These are phyloP conservation scores for Antrodiella citrinella DNA, from an alignment of 768 basidiomycete genomes.

Conservation along the genomic window DNA sequence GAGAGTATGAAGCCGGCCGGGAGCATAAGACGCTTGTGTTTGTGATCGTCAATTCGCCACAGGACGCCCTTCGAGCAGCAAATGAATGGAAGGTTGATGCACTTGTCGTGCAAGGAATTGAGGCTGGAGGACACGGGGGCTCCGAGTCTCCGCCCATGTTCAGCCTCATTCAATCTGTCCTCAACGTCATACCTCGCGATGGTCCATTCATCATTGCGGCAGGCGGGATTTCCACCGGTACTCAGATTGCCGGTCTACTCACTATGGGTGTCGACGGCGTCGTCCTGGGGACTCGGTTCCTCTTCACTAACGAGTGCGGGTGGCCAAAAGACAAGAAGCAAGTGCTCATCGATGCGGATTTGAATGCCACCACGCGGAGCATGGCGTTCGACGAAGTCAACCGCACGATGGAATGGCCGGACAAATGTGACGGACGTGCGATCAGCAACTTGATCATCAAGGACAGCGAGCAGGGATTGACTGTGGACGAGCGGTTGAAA, in stretches of 20 bases:
- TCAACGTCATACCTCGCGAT: slow-evolving; percentile 29
- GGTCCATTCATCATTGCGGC: slow-evolving; percentile 60
- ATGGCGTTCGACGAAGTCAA: slow-evolving; percentile 26
- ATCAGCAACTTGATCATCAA: slow-evolving; percentile 48
- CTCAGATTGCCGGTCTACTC: slow-evolving; percentile 58
- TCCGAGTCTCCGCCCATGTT: slow-evolving; percentile 48
- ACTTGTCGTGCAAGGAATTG: slow-evolving; percentile 73
- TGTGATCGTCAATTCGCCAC: slow-evolving; percentile 48
- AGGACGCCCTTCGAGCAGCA: slow-evolving; percentile 47
- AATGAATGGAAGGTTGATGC: slow-evolving; percentile 61
- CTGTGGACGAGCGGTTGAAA: slow-evolving; percentile 32
- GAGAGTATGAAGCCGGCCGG: slow-evolving; percentile 38
- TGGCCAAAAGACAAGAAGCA: slow-evolving; percentile 27
- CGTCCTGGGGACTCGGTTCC: slow-evolving; percentile 69
- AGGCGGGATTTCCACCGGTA: slow-evolving; percentile 61
- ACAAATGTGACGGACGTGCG: slow-evolving; percentile 37
- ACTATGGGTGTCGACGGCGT: slow-evolving; percentile 60
- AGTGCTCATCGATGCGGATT: slow-evolving; percentile 21
- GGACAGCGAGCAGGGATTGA: slow-evolving; percentile 44
- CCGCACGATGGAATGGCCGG: slow-evolving; percentile 25
- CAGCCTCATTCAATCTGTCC: slow-evolving; percentile 49
- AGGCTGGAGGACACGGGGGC: slow-evolving; percentile 75
- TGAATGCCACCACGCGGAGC: slow-evolving; percentile 22
- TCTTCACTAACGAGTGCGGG: slow-evolving; percentile 55
- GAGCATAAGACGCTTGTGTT: slow-evolving; percentile 44